Base-by-base conservation (phyloP, 495 filamentous ascomycete species). In the Podospora anserina region DNA sequence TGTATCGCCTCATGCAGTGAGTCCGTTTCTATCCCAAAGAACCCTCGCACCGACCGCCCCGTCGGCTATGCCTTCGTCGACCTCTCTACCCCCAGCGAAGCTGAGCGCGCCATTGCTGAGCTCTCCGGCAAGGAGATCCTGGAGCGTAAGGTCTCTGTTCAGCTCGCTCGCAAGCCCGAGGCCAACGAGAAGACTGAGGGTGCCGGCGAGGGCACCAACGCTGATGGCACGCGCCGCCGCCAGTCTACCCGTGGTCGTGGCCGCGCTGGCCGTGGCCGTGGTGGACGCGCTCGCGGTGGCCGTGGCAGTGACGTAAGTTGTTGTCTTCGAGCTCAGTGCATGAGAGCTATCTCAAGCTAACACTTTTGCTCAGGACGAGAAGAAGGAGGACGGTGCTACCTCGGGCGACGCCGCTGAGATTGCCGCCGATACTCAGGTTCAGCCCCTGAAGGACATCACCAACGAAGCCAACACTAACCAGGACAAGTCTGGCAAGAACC, bases 51-150 rank as follows among this genome's bases (percentile, higher is more conserved):
- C 79, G 92, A 90, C 80, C 95, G 96, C 77, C 94, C 95, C 55
- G 95, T 99, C 80, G 95, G 95, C 70, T 99, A 99, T 79, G 95
- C 95, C 75, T 99, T 99, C 79, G 95, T 99, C 75, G 95, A 98
- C 76, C 89, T 99, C 61, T 94, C 91, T 59, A 97, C 94, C 64
- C 92, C 96, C 57, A 86, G 86, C 68, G 96, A 99, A 83, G 95
- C 95, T 66, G 91, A 96, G 79, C 90, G 92, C 77, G 95, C 95
- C 74, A 97, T 99, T 74, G 84, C 85, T 74, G 91, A 95, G 79
- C 91, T 99, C 61, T 97, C 94, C 69, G 94, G 95, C 76, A 94
- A 97, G 83, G 92, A 94, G 81, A 93, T 99, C 75, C 88, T 97
- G 55, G 91, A 97, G 78, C 93, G 95, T 78, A 97, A 97, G 89